Conservation (phyloP, 2,329 filamentous ascomycete species). For the Hypoxylon rubiginosum region DNA sequence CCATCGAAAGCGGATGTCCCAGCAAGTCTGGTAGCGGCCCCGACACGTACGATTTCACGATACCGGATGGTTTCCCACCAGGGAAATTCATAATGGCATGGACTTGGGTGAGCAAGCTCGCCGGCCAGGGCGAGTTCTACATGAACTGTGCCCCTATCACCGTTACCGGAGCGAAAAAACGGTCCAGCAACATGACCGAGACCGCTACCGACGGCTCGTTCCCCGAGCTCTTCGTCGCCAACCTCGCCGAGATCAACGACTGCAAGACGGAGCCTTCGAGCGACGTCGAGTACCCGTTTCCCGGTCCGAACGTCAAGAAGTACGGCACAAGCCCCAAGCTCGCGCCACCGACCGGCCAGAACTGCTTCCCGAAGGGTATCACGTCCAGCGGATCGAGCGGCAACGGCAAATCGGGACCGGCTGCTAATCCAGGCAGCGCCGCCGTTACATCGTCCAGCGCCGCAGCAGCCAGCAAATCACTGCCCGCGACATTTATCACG, state of each 20-base stretch:
- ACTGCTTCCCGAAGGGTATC: conserved; percentile 50
- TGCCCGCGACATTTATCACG: conserved; percentile 25
- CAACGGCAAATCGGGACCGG: conserved; percentile 17
- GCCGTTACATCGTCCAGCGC: conserved; percentile 7
- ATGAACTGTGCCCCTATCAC: conserved; percentile 75
- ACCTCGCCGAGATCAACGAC: conserved; percentile 64
- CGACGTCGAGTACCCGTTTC: conserved; percentile 73
- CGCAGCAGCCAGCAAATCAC: neutral
- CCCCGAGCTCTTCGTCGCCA: conserved; percentile 78
- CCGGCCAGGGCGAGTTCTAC: conserved; percentile 80
- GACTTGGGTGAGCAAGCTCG: conserved; percentile 80
- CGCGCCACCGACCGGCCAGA: conserved; percentile 41
- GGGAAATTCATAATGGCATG: conserved; percentile 78
- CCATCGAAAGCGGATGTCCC: conserved; percentile 77
- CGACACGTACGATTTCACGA: conserved; percentile 67
- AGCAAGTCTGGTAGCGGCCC: conserved; percentile 57
- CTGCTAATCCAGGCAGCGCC: conserved; percentile 8
- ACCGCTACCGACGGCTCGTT: conserved; percentile 61
- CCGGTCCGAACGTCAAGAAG: conserved; percentile 68
- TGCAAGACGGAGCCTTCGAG: conserved; percentile 66
- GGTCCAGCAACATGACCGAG: conserved; percentile 44
- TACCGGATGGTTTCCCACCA: conserved; percentile 71
- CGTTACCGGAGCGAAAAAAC: conserved; percentile 58
- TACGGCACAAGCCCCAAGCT: conserved; percentile 52
- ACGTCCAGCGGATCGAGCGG: conserved; percentile 42